Percentiles rank a stretch among this genome's conserved stretches.
Conservation (phyloP, 176 grass and related monocot genomes). For the Secale cereale region DNA sequence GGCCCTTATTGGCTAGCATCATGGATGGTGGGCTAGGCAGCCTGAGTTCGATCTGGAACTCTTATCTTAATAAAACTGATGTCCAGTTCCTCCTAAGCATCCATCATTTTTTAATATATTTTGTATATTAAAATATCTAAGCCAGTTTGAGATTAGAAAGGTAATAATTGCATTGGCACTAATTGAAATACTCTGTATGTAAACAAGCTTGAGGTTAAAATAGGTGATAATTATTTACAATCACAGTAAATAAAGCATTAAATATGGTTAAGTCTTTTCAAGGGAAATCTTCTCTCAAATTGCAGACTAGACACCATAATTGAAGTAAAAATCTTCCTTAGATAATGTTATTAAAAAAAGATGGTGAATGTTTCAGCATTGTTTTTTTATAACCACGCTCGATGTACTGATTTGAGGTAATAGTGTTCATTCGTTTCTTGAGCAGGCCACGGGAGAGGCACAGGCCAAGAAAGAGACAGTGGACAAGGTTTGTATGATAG, state of each 20-base stretch:
- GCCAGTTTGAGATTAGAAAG: not conserved
- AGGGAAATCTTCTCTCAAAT: not conserved
- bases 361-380: conserved; percentile 8
- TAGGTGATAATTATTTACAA: not conserved
- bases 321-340: not conserved
- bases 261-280: not conserved
- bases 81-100: not conserved
- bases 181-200: not conserved
- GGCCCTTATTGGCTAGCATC: not conserved
- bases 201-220: not conserved
- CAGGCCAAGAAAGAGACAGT: conserved; percentile 72
- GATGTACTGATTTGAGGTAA: not conserved
- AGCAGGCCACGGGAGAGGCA: conserved; percentile 39
- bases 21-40: not conserved
- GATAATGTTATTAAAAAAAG: not conserved
- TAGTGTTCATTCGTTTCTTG: not conserved
- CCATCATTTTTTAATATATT: not conserved
- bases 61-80: not conserved
- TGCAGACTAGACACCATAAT: not conserved
- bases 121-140: not conserved
- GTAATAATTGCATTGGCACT: not conserved
- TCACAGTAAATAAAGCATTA: not conserved
- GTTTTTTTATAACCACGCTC: not conserved
- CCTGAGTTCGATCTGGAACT: not conserved
- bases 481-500: conserved; percentile 63